Evolutionary conservation across 805 yeast genomes (phyloP), one percentile per base, ranked within the genome.

Genomic region (Yamadazyma olivae): DNA sequence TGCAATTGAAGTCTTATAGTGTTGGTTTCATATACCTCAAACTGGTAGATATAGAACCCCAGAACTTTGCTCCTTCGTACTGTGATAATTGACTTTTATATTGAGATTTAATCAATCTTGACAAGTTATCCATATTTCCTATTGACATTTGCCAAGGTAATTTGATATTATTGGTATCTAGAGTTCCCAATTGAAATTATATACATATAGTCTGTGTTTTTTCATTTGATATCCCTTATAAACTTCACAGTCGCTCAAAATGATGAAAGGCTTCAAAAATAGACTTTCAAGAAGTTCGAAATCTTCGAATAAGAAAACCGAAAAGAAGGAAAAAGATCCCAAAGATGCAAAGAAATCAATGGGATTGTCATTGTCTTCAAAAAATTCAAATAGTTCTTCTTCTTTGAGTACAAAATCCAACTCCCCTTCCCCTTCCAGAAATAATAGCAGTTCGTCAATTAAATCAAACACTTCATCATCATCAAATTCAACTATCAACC

Each of bases 211-310:
- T n/a, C n/a, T n/a, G n/a, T n/a, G n/a, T n/a, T n/a, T n/a, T n/a
- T n/a, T n/a, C n/a, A n/a, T n/a, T n/a, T n/a, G n/a, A n/a, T n/a
- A n/a, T n/a, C n/a, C n/a, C n/a, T n/a, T n/a, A n/a, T n/a, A n/a
- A n/a, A n/a, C n/a, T n/a, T n/a, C n/a, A n/a, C n/a, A 27, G 20
- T 33, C 37, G 37, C 27, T 35, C n/a, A 44, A 41, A 21, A 67
- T 67, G 74, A 67, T 67, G 72, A 67, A 67, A 57, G 74, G 74
- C 13, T 67, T 67, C 47, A 67, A 67, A 45, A 67, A 67, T 39
- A 57, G 71, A 44, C 71, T 67, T 49, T 61, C 71, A 14, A 53
- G 74, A 41, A 64, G 63, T 49, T 49, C 44, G 9, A 38, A 43
- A 45, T 42, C 67, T 24, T 43, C 67, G 17, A 51, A 46, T 32